Evolutionary conservation across 768 basidiomycete genomes (phyloP).

Genomic region (Mycena latifolia): DNA sequence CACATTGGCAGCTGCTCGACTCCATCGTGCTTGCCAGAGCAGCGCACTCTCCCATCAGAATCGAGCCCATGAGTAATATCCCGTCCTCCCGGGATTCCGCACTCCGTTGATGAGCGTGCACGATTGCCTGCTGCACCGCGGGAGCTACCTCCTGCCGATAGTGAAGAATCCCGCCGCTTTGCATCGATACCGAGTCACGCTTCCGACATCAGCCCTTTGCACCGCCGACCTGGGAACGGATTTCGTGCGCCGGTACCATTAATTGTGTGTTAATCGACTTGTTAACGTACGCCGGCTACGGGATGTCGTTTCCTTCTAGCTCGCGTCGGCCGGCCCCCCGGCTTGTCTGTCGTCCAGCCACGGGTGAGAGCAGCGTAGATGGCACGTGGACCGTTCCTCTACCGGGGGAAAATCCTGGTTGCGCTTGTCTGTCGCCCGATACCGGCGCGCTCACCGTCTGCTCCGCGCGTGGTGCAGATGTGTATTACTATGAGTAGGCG

Average conservation of each 20-base stretch:
- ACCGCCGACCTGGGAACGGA: constrained; percentile 3
- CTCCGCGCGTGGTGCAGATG: constrained; percentile 17
- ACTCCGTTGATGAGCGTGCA: constrained; percentile 17
- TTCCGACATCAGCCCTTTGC: constrained; percentile 6
- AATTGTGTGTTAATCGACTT: constrained; percentile 10
- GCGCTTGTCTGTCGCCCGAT: constrained; percentile 10
- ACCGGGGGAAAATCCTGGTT: background rate
- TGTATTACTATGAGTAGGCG: constrained; percentile 24
- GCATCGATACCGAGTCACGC: constrained; percentile 19
- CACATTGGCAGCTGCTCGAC: constrained; percentile 11
- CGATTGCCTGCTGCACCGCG: constrained; percentile 2
- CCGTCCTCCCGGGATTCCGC: constrained; percentile 8
- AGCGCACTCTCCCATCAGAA: background rate
- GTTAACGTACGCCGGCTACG: constrained; percentile 15
- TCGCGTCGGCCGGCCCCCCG: background rate
- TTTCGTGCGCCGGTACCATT: constrained; percentile 3
- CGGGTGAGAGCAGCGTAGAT: constrained; percentile 5
- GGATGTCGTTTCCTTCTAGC: background rate
- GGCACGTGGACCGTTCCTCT: constrained; percentile 17
- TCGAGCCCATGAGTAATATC: constrained; percentile 4
- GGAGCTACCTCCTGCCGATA: constrained; percentile 16
- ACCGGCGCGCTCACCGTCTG: constrained; percentile 21
- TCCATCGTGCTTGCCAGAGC: background rate
- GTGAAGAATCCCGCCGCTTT: constrained; percentile 1
- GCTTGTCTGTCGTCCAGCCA: constrained; percentile 9